These are phyloP conservation scores for Colletotrichum aenigma DNA, from an alignment of 2,329 filamentous ascomycete species.

Conservation along the genomic window DNA sequence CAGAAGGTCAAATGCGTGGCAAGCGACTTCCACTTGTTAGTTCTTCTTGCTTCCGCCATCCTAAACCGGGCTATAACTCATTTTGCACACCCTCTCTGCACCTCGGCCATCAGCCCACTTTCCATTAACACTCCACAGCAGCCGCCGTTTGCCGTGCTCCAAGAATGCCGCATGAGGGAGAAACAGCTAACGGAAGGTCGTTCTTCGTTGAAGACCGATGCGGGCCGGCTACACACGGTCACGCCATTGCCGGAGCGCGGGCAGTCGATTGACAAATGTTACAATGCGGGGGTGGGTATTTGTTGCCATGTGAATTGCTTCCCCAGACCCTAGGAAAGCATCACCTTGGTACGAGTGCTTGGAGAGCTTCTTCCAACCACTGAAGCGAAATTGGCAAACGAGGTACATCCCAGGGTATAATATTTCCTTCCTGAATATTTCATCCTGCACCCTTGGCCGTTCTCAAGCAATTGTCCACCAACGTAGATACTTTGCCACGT, in stretches of 20 bases:
- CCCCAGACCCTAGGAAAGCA: not conserved
- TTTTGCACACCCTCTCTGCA: not conserved
- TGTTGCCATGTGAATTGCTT: not conserved
- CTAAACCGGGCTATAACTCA: not conserved
- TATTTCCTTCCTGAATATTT: slow-evolving; percentile 6
- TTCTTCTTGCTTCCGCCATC: not conserved
- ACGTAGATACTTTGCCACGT: not conserved
- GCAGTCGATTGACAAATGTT: not conserved
- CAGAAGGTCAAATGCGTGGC: not conserved
- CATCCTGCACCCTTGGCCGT: not conserved
- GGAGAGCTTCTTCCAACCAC: not conserved
- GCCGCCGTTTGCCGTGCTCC: not conserved
- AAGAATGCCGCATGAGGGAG: not conserved
- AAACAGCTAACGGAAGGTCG: not conserved
- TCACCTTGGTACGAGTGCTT: not conserved
- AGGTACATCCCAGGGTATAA: slow-evolving; percentile 14
- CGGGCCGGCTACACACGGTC: not conserved
- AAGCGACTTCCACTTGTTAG: not conserved
- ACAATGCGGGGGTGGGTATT: not conserved
- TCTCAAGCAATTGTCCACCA: not conserved
- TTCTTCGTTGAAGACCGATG: not conserved
- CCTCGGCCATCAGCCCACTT: not conserved
- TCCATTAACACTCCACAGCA: not conserved
- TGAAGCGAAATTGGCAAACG: slow-evolving; percentile 2
- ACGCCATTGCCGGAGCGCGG: not conserved